Evolutionary conservation across 1,139 yeast genomes (phyloP).

Genomic region (Candida tropicalis): DNA sequence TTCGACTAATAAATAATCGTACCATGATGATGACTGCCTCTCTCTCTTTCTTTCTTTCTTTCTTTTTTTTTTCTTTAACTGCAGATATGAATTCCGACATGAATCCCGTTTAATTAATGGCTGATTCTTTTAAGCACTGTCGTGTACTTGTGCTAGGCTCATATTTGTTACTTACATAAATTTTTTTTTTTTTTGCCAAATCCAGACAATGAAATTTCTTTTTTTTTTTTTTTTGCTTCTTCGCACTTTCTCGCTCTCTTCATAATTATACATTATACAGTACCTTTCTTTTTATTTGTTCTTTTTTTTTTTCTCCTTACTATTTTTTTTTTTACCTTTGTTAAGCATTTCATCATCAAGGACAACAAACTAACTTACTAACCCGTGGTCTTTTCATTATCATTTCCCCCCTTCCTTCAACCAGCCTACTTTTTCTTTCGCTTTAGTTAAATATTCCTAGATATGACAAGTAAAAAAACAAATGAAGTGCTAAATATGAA

Average conservation of each 20-base stretch:
- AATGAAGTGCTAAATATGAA: constrained; percentile 1
- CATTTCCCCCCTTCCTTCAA: too few relatives aligned
- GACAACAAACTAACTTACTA: neutral
- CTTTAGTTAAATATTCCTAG: neutral
- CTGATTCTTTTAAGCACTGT: too few relatives aligned
- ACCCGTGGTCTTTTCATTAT: neutral
- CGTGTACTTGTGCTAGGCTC: too few relatives aligned
- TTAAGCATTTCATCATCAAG: neutral
- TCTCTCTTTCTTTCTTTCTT: too few relatives aligned
- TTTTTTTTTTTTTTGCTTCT: neutral
- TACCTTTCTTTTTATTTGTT: neutral
- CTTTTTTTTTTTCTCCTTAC: neutral
- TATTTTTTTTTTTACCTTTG: neutral
- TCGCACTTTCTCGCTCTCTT: neutral
- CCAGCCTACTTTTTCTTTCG: too few relatives aligned
- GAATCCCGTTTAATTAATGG: too few relatives aligned
- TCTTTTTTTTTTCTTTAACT: too few relatives aligned
- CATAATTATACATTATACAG: neutral
- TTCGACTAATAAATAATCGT: too few relatives aligned
- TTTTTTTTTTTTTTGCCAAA: constrained; percentile 1
- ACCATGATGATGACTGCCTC: too few relatives aligned
- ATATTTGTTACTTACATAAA: neutral
- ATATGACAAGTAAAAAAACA: neutral
- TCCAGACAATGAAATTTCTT: neutral
- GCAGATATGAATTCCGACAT: too few relatives aligned